Conservation (phyloP, 768 basidiomycete genomes). For the Tylopilus sp. region DNA sequence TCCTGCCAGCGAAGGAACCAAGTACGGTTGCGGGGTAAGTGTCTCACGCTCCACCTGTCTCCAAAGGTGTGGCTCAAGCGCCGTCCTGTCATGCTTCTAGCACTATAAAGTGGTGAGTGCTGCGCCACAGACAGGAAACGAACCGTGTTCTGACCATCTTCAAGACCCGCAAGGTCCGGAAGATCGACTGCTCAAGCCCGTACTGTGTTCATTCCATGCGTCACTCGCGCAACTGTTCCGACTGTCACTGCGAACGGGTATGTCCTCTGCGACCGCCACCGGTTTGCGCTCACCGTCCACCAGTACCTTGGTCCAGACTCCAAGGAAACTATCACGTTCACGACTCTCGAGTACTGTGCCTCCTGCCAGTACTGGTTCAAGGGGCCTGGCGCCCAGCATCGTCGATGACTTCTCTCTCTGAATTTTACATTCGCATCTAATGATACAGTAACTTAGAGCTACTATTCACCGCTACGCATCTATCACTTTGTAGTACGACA, state of each 20-base stretch:
- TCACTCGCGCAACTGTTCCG: constrained; percentile 40
- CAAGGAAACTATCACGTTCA: constrained; percentile 54
- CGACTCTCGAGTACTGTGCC: constrained; percentile 51
- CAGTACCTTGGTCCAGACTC: constrained; percentile 69
- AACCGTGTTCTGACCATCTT: constrained; percentile 4
- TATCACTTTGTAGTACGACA: constrained; percentile 18
- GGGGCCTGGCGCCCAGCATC: constrained; percentile 39
- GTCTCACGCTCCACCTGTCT: constrained; percentile 21
- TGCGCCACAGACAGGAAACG: constrained; percentile 16
- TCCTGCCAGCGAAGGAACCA: constrained; percentile 62
- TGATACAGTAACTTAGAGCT: constrained; percentile 30
- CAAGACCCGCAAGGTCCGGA: constrained; percentile 34
- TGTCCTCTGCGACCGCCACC: constrained; percentile 12
- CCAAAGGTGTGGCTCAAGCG: background rate
- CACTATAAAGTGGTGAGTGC: constrained; percentile 69
- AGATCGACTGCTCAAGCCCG: constrained; percentile 33
- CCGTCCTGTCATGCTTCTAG: constrained; percentile 25
- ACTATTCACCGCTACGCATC: constrained; percentile 17
- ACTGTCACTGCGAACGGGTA: constrained; percentile 45
- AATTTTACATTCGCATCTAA: constrained; percentile 19
- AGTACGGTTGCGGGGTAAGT: constrained; percentile 64
- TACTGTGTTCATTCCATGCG: constrained; percentile 40
- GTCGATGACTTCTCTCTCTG: constrained; percentile 23
- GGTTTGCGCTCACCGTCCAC: constrained; percentile 1
- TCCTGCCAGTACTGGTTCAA: constrained; percentile 60